Percentiles rank a stretch among this genome's conserved stretches.
Conservation (phyloP, 805 yeast genomes). For the Yamadazyma ubonensis region DNA sequence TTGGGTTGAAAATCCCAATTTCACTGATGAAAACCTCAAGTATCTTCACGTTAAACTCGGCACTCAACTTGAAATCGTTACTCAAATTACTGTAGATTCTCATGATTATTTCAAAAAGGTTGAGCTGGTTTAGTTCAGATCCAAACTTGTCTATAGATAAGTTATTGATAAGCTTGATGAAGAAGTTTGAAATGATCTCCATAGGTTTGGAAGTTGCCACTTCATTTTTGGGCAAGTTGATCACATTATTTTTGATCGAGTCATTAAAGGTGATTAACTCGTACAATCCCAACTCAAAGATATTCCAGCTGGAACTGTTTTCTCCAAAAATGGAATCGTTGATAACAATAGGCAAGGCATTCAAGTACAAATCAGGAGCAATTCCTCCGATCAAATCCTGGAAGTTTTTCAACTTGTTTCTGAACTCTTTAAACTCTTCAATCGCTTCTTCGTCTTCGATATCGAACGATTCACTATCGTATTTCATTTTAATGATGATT, state of each 20-base stretch:
- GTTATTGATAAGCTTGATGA: slow-evolving; percentile 53
- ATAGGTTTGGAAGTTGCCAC: slow-evolving; percentile 66
- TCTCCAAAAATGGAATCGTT: slow-evolving; percentile 43
- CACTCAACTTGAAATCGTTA: slow-evolving; percentile 23
- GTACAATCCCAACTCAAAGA: slow-evolving; percentile 80
- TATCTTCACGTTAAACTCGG: slow-evolving; percentile 52
- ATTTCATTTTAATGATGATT: slow-evolving; percentile 74
- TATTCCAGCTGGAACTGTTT: slow-evolving; percentile 55
- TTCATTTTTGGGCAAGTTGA: slow-evolving; percentile 66
- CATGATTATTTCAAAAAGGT: slow-evolving; percentile 80
- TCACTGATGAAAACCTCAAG: slow-evolving; percentile 77
- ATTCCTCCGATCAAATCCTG: slow-evolving; percentile 75
- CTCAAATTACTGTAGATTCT: slow-evolving; percentile 68
- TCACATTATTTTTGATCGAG: slow-evolving; percentile 71
- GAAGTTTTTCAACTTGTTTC: slow-evolving; percentile 69
- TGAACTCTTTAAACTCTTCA: slow-evolving; percentile 76
- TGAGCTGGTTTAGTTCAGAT: slow-evolving; percentile 80
- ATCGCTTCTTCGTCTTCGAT: slow-evolving; percentile 73
- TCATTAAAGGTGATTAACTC: slow-evolving; percentile 81
- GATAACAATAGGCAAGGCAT: slow-evolving; percentile 60
- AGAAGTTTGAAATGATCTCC: slow-evolving; percentile 57
- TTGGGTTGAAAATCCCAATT: slow-evolving; percentile 75
- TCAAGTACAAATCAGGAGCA: slow-evolving; percentile 59
- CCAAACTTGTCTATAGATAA: slow-evolving; percentile 47
- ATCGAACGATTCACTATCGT: slow-evolving; percentile 53